Conservation (phyloP, 352 stramenopile genomes). For the Vaucheria bursata region DNA sequence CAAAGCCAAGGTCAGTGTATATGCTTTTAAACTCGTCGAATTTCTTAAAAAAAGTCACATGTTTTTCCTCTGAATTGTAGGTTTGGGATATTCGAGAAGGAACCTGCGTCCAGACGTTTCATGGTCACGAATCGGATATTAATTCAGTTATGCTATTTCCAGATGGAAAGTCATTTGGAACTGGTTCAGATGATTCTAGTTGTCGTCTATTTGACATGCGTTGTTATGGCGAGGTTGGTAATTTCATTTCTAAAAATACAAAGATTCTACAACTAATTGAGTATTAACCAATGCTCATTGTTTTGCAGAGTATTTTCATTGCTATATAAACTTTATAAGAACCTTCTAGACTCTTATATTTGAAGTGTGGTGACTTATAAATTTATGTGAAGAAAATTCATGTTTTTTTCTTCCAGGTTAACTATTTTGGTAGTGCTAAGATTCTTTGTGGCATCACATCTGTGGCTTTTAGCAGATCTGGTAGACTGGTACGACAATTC, state of each 20-base stretch:
- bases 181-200: conserved; percentile 90
- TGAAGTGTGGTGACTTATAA: no score
- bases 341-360: no score
- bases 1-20: conserved; percentile 67
- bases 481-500: conserved; percentile 16
- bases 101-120: conserved; percentile 90
- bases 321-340: no score
- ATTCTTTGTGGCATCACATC: conserved; percentile 93
- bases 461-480: conserved; percentile 79
- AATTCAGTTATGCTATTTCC: conserved; percentile 97
- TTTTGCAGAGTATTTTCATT: no score
- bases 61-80: no score
- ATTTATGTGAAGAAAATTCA: no score
- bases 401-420: conserved; percentile 54
- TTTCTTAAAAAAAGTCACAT: not conserved
- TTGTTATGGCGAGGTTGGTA: conserved; percentile 71
- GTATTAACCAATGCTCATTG: no score
- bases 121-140: conserved; percentile 94
- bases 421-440: conserved; percentile 91
- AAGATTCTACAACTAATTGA: no score
- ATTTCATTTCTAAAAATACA: no score
- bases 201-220: conserved; percentile 94
- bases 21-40: not conserved
- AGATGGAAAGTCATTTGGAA: conserved; percentile 67
- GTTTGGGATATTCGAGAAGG: conserved; percentile 93